Base-by-base conservation (phyloP, 495 filamentous ascomycete species). In the Annulohypoxylon moriforme region DNA sequence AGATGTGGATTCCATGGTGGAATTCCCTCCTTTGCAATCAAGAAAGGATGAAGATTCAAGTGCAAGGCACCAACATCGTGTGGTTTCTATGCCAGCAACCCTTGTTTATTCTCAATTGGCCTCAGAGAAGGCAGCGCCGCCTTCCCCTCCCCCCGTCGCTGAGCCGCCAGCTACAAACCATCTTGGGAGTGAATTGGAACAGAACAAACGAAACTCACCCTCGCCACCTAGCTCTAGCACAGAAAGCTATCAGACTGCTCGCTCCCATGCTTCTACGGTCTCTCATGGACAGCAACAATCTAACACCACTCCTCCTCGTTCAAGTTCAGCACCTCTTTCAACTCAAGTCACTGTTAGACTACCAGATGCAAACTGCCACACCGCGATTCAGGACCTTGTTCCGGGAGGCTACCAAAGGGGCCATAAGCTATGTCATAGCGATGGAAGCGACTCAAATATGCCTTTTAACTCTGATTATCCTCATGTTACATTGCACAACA, bases 381-480 rank as follows among this genome's bases (percentile, higher is more conserved):
- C 2, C 34, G n/a, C 47, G 22, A 34, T 13, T 16, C 27, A n/a
- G 13, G 49, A 42, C 38, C 33, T 29, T 18, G 29, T 27, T 49
- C 20, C 33, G 4, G n/a, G 27, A 3, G 8, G 22, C 9, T 31
- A 20, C 31, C 50, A 29, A 14, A 31, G 27, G n/a, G 38, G 63
- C 20, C 24, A 29, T 38, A 8, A 11, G 10, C 46, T 20, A 49
- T 31, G 20, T 29, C 13, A 34, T 31, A 36, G 18, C n/a, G 31
- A 49, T 20, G 24, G 42, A 34, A n/a, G 59, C n/a, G 56, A 36
- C 36, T 20, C 52, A 53, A 53, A 16, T 40, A 33, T 40, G 44
- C n/a, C 67, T 57, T 36, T 59, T 36, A 53, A 22, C 20, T 33
- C 29, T 36, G 20, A 58, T 40, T 7, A 31, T 59, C 40, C 27